Evolutionary conservation across 768 basidiomycete genomes (phyloP).

Genomic region (Suillus weaverae): DNA sequence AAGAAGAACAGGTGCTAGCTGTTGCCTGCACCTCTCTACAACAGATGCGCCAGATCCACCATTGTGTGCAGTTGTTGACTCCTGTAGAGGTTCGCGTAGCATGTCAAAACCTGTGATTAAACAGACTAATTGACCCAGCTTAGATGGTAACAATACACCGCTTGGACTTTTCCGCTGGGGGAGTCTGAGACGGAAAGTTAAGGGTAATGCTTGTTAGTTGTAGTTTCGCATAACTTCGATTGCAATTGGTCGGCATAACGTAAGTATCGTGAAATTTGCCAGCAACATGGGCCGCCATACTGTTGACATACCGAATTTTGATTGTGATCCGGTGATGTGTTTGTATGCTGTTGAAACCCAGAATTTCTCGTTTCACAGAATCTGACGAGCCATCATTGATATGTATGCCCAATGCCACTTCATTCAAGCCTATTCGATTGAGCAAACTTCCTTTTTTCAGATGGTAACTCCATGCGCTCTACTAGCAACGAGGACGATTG

Average conservation of each 20-base stretch:
- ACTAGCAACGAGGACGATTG: background rate
- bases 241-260: background rate
- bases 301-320: constrained; percentile 23
- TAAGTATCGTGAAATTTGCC: constrained; percentile 9
- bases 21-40: constrained; percentile 28
- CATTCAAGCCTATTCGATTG: background rate
- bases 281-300: too few relatives aligned
- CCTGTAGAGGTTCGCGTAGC: background rate
- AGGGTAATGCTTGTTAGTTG: constrained; percentile 15
- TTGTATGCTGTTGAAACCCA: constrained; percentile 6
- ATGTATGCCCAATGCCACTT: background rate
- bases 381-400: background rate
- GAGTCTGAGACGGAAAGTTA: constrained; percentile 11
- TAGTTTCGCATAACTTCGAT: constrained; percentile 7
- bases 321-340: constrained; percentile 1
- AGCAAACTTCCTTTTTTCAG: background rate
- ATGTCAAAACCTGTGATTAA: constrained; percentile 5
- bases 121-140: constrained; percentile 13
- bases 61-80: constrained; percentile 12
- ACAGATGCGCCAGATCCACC: constrained; percentile 13
- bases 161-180: constrained; percentile 7
- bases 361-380: background rate
- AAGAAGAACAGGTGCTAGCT: constrained; percentile 25
- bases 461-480: background rate
- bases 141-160: constrained; percentile 11